Percentiles rank a stretch among this genome's conserved stretches.
Conservation (phyloP, 1,284 basidiomycete genomes). For the Takashimella koratensis region DNA sequence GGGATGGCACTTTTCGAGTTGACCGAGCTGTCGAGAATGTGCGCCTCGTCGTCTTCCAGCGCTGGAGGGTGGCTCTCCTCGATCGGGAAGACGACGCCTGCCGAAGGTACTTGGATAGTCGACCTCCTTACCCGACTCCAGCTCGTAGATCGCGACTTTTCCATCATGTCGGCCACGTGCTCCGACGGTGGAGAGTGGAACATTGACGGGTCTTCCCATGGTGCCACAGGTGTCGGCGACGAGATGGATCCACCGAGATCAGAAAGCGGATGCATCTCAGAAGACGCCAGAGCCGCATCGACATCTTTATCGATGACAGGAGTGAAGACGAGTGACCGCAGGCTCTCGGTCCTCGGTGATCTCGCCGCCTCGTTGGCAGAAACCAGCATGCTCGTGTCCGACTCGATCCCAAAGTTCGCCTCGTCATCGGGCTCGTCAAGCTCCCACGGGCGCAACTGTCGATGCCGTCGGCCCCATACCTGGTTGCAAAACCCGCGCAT, state of each 20-base stretch:
- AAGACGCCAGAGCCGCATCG: neutral
- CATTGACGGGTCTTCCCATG: neutral
- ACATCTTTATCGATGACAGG: neutral
- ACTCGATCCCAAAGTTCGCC: neutral
- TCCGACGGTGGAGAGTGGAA: neutral
- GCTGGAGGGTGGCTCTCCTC: slow-evolving; percentile 5
- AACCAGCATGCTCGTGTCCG: neutral
- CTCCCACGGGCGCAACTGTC: slow-evolving; percentile 39
- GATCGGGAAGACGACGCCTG: slow-evolving; percentile 27
- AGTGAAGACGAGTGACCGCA: neutral
- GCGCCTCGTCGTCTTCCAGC: neutral
- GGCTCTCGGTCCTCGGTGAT: neutral
- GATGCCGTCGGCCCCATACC: slow-evolving; percentile 29
- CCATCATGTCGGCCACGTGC: slow-evolving; percentile 12
- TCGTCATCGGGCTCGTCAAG: slow-evolving; percentile 29
- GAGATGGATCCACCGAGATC: slow-evolving; percentile 16
- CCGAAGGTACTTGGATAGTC: slow-evolving; percentile 23
- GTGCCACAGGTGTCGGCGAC: neutral
- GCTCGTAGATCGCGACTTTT: slow-evolving; percentile 10
- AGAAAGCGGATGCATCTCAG: slow-evolving; percentile 17
- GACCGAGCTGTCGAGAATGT: neutral
- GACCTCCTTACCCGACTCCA: neutral
- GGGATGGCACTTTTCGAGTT: neutral
- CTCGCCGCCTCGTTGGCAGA: neutral
- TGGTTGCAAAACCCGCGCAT: slow-evolving; percentile 37